Evolutionary conservation across 805 yeast species (phyloP), one percentile per base, ranked within the genome.

Genomic region (Saturnispora sekii): DNA sequence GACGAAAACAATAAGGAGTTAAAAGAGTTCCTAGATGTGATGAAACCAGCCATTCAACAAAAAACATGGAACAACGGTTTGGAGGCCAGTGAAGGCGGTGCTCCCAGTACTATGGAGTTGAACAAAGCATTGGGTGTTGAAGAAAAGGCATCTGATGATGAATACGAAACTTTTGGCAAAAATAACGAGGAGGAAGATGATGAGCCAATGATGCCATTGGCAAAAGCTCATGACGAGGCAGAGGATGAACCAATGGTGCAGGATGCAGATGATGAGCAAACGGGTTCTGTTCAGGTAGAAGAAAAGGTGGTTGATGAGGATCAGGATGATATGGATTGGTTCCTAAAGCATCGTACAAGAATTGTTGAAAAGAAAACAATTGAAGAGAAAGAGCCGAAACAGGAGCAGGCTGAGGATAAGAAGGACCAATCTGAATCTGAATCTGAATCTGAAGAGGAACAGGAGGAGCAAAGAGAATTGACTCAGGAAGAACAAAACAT

Each of bases 241-340:
- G 54, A 39, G 2, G 44, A 40, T 29, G 81, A 73, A 48, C 45
- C 45, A 37, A 43, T 37, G 45, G 36, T 43, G 40, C 17, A 65
- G 45, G 73, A 76, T 76, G 66, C 74, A 9, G 81, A 73, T 47
- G 80, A 74, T 44, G 71, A 69, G 49, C 70, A 74, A 76, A 69
- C 77, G 56, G 60, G 53, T 61, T 59, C 50, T 41, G 60, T 47
- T 52, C 49, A 11, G 34, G 15, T 17, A 5, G 59, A 50, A 5
- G 60, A 54, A 2, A 58, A 53, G 5, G 60, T 57, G 4, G 35
- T 38, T 5, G 46, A 51, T 53, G 48, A 76, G 72, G 46, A 64
- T 55, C 70, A 84, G 11, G 73, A 88, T 11, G 96, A 89, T 65
- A 63, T 84, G 43, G 96, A 89, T 46, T 89, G 97, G 97, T 72